Percentiles rank a stretch among this genome's conserved stretches.
Evolutionary conservation across 148 eudicot species (phyloP).

Genomic region (Rhododendron molle): DNA sequence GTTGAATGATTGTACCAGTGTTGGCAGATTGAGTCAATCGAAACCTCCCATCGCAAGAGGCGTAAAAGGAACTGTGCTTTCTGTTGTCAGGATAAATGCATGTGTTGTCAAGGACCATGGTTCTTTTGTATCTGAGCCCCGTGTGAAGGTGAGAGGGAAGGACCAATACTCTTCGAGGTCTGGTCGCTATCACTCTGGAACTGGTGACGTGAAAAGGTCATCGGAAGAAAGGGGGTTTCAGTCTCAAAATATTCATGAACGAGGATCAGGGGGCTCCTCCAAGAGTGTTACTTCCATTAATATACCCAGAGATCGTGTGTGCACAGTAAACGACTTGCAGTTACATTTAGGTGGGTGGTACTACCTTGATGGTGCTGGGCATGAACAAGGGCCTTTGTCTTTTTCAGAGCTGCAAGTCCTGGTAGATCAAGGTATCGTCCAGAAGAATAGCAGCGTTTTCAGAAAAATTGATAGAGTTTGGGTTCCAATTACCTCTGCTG

Average conservation of each 20-base stretch:
- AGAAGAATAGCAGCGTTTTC: slow-evolving; percentile 65
- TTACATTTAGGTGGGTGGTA: slow-evolving; percentile 90
- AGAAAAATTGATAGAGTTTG: slow-evolving; percentile 80
- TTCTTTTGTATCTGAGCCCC: slow-evolving; percentile 69
- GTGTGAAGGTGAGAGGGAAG: slow-evolving; percentile 58
- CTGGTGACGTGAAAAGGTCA: slow-evolving; percentile 56
- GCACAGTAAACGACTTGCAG: slow-evolving; percentile 56
- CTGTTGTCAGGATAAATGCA: slow-evolving; percentile 87
- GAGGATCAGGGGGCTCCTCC: slow-evolving; percentile 31
- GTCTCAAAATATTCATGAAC: slow-evolving; percentile 39
- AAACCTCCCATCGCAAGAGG: slow-evolving; percentile 59
- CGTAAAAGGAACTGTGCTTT: slow-evolving; percentile 70
- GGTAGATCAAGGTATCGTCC: slow-evolving; percentile 65
- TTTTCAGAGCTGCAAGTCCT: slow-evolving; percentile 49
- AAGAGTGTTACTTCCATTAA: slow-evolving; percentile 31
- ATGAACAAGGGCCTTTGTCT: slow-evolving; percentile 79
- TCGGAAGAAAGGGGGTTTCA: slow-evolving; percentile 43
- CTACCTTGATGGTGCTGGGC: slow-evolving; percentile 92
- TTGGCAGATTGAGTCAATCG: slow-evolving; percentile 38
- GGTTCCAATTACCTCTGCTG: slow-evolving; percentile 64
- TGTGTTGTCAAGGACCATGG: slow-evolving; percentile 89
- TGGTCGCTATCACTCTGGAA: slow-evolving; percentile 36
- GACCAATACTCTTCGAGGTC: slow-evolving; percentile 61
- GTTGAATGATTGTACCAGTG: slow-evolving; percentile 40
- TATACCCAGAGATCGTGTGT: slow-evolving; percentile 67